A percentile compares a stretch with the other conserved stretches of the same genome.
These are phyloP conservation scores for Clonostachys chloroleuca DNA, from an alignment of 2,329 filamentous ascomycete species.

Conservation along the genomic window DNA sequence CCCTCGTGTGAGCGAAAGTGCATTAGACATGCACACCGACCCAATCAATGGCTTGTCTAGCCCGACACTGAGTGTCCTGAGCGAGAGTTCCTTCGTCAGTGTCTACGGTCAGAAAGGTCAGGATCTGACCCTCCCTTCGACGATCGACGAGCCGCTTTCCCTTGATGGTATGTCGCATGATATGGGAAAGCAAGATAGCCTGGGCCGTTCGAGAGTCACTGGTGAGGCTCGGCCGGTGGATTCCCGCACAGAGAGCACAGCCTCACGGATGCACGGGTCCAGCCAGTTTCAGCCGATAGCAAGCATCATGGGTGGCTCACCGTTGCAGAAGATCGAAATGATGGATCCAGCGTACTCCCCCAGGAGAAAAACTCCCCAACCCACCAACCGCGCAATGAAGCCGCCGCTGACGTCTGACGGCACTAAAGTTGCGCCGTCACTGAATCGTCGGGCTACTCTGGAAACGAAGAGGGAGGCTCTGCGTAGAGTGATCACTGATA, in stretches of 20 bases:
- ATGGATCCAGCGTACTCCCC: slow-evolving; percentile 21
- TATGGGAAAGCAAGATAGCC: neutral
- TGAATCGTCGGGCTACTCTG: slow-evolving; percentile 22
- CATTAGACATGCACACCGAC: slow-evolving; percentile 24
- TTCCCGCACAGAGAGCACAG: slow-evolving; percentile 16
- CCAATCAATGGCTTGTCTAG: slow-evolving; percentile 39
- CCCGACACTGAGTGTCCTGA: slow-evolving; percentile 59
- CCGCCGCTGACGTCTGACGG: neutral
- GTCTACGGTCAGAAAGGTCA: slow-evolving; percentile 49
- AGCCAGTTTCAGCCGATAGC: slow-evolving; percentile 39
- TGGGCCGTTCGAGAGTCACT: neutral
- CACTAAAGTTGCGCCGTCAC: slow-evolving; percentile 2
- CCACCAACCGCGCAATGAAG: slow-evolving; percentile 5
- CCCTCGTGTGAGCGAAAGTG: slow-evolving; percentile 37
- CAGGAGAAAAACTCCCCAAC: slow-evolving; percentile 20
- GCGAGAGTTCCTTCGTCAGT: slow-evolving; percentile 64
- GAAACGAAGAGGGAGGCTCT: slow-evolving; percentile 44
- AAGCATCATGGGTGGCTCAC: slow-evolving; percentile 39
- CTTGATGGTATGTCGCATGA: slow-evolving; percentile 15
- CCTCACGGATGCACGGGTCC: slow-evolving; percentile 17
- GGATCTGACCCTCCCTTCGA: slow-evolving; percentile 12
- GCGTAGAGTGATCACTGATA: slow-evolving; percentile 43
- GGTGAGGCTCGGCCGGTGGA: slow-evolving; percentile 1
- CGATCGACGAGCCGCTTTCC: slow-evolving; percentile 20
- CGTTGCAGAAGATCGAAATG: slow-evolving; percentile 45